Evolutionary conservation across 2,329 filamentous ascomycete species (phyloP), one percentile per base, ranked within the genome.

Genomic region (Didymella glomerata): DNA sequence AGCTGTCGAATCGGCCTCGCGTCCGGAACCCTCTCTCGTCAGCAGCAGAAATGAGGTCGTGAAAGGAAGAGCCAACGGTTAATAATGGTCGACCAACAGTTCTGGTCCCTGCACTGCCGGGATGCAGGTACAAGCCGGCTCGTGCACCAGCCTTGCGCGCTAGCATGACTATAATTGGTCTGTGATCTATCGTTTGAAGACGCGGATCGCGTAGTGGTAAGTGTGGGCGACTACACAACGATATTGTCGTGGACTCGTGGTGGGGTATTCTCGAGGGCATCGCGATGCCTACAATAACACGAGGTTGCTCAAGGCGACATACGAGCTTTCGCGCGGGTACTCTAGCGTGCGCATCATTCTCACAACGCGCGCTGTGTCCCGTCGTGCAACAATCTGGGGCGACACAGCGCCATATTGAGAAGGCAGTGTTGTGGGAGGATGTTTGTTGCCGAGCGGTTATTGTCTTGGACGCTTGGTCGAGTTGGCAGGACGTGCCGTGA

Each of bases 51-150:
- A 55, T 55, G 48, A 55, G 13, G 58, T 41, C 46, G 42, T 52
- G 44, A 25, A 32, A 49, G 53, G 30, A 60, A 11, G 18, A 58
- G 46, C 59, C 59, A 66, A 65, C 60, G 62, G 61, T 64, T 62
- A 64, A 60, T 62, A 64, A 60, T 63, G 44, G 60, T 42, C 38
- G 62, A 60, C 51, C 48, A 52, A 36, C 51, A 40, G 24, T 45
- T 52, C 38, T 36, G 30, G 48, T 40, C 48, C 42, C 27, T 61
- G 61, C 61, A 60, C 40, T 57, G 60, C 47, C 54, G 47, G 38
- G 38, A 70, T 65, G 68, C 66, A 70, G 68, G 68, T 68, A 70
- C 68, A 60, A 47, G 58, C 45, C n/a, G 63, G 62, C 54, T 53
- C 50, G 53, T 54, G 57, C 60, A 44, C 54, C 54, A 62, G 54